Conservation (phyloP, 495 filamentous ascomycete genomes). For the Penicillium diatomitis region DNA sequence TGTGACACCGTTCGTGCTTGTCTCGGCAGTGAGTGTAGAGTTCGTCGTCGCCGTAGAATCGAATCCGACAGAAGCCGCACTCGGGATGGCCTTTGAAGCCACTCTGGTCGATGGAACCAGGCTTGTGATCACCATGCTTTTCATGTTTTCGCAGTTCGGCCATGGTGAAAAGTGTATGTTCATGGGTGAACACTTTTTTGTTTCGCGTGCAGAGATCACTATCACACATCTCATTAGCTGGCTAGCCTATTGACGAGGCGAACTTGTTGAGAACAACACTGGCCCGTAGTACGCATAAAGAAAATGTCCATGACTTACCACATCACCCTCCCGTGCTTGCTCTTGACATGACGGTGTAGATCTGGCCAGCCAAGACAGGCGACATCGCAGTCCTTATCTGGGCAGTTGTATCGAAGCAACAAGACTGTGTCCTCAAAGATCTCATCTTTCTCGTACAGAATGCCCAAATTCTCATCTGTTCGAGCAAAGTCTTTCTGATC, state of each 20-base stretch:
- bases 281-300: not conserved
- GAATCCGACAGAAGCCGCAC: conserved; percentile 81
- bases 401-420: conserved; percentile 92
- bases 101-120: conserved; percentile 83
- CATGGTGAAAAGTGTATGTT: conserved; percentile 88
- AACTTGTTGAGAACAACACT: too few relatives aligned
- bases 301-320: conserved; percentile 46
- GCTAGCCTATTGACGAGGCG: too few relatives aligned
- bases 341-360: conserved; percentile 81
- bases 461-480: conserved; percentile 74
- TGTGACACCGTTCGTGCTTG: conserved; percentile 87
- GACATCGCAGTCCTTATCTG: conserved; percentile 73
- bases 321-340: conserved; percentile 75
- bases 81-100: conserved; percentile 95
- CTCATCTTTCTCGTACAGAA: conserved; percentile 75
- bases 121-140: conserved; percentile 81
- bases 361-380: conserved; percentile 91
- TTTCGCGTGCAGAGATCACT: conserved; percentile 84
- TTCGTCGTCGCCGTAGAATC: conserved; percentile 96
- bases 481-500: conserved; percentile 58
- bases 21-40: conserved; percentile 85
- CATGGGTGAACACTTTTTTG: conserved; percentile 98
- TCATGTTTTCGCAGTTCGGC: conserved; percentile 79
- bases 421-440: conserved; percentile 83
- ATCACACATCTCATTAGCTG: not conserved